A percentile compares a stretch with the other conserved stretches of the same genome.
These are phyloP conservation scores for Salinomyces thailandicus DNA, from an alignment of 2,329 filamentous ascomycete species.

Conservation along the genomic window DNA sequence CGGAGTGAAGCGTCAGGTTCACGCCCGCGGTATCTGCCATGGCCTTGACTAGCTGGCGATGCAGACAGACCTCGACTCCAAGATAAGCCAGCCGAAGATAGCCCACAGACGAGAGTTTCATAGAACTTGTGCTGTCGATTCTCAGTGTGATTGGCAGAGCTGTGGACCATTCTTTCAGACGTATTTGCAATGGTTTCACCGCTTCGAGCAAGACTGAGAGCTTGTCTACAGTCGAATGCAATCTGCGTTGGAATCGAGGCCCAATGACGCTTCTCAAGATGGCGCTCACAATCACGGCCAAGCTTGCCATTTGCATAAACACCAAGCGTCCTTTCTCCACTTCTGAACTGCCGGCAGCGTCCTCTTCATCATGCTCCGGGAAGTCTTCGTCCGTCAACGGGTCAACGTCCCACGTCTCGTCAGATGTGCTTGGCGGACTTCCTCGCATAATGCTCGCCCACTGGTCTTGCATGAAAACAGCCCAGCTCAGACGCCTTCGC, in stretches of 20 bases:
- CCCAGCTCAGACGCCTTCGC: slow-evolving; percentile 22
- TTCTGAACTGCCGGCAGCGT: slow-evolving; percentile 21
- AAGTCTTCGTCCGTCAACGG: slow-evolving; percentile 16
- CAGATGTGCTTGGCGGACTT: slow-evolving; percentile 17
- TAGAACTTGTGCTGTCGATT: slow-evolving; percentile 18
- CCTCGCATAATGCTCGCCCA: slow-evolving; percentile 20
- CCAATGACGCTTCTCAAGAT: slow-evolving; percentile 16
- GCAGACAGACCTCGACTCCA: slow-evolving; percentile 36
- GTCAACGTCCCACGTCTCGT: slow-evolving; percentile 19
- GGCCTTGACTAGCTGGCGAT: slow-evolving; percentile 32
- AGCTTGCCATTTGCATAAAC: slow-evolving; percentile 21
- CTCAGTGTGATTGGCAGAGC: slow-evolving; percentile 16
- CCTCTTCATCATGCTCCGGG: slow-evolving; percentile 23
- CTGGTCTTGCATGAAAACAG: slow-evolving; percentile 22
- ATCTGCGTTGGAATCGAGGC: slow-evolving; percentile 10
- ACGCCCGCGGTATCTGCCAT: slow-evolving; percentile 16
- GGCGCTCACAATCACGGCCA: slow-evolving; percentile 16
- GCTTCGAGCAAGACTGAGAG: slow-evolving; percentile 12
- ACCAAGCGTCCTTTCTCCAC: slow-evolving; percentile 19
- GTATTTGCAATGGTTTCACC: slow-evolving; percentile 19
- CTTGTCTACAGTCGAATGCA: slow-evolving; percentile 10
- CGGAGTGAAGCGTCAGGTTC: slow-evolving; percentile 25
- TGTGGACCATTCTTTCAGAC: slow-evolving; percentile 17
- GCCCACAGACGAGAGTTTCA: slow-evolving; percentile 26
- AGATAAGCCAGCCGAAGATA: slow-evolving; percentile 39